These are phyloP conservation scores for Dothidotthia symphoricarpi DNA, from an alignment of 2,329 filamentous ascomycete genomes.

Conservation along the genomic window DNA sequence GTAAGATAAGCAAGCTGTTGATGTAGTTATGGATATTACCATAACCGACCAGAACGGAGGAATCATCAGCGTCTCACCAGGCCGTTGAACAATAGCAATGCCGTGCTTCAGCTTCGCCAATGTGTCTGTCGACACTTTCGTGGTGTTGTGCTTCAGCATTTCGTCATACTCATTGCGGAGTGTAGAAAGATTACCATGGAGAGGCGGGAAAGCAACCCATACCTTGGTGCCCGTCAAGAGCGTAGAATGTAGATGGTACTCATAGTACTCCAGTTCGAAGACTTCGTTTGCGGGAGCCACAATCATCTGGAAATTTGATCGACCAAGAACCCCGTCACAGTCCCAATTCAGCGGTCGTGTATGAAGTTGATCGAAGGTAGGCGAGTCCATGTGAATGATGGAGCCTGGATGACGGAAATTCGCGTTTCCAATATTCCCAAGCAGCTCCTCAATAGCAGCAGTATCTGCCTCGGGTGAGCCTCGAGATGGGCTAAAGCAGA, in stretches of 20 bases:
- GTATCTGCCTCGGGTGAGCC: constrained; percentile 6
- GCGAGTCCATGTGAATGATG: constrained; percentile 10
- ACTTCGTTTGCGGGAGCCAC: constrained; percentile 9
- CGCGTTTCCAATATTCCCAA: constrained; percentile 8
- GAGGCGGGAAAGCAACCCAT: constrained; percentile 9
- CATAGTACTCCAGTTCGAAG: constrained; percentile 9
- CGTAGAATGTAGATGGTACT: constrained; percentile 6
- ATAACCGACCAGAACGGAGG: constrained; percentile 12
- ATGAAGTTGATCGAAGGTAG: constrained; percentile 6
- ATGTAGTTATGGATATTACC: constrained; percentile 4
- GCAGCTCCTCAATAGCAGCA: constrained; percentile 3
- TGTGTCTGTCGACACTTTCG: not conserved
- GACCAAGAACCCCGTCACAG: constrained; percentile 6
- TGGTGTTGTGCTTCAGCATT: not conserved
- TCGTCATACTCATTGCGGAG: constrained; percentile 1
- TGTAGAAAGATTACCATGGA: constrained; percentile 1
- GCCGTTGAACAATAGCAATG: constrained; percentile 14
- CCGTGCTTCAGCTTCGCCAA: constrained; percentile 7
- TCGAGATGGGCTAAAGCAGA: constrained; percentile 6
- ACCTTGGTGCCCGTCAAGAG: constrained; percentile 12
- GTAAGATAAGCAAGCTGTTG: constrained; percentile 6
- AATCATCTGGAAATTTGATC: constrained; percentile 2
- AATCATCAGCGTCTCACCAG: constrained; percentile 7
- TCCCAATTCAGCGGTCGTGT: constrained; percentile 2
- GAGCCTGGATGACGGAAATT: constrained; percentile 6